Conservation (phyloP, 805 yeast genomes). For the Ogataea pini region DNA sequence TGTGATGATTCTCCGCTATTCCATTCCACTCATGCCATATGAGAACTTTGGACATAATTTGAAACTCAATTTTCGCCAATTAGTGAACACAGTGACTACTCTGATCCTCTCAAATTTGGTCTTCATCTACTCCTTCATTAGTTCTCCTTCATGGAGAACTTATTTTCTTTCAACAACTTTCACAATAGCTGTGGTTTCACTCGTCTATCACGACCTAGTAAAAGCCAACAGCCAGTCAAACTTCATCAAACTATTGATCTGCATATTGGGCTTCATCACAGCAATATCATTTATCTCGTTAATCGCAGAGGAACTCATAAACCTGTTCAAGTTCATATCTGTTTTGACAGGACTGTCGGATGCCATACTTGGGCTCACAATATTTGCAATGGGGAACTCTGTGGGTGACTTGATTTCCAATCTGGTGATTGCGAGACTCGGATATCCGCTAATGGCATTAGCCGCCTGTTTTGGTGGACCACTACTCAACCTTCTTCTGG, state of each 20-base stretch:
- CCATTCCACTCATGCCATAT: slow-evolving; percentile 28
- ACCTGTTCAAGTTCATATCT: slow-evolving; percentile 60
- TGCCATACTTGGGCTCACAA: slow-evolving; percentile 80
- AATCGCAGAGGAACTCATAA: slow-evolving; percentile 71
- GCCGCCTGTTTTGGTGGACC: slow-evolving; percentile 97
- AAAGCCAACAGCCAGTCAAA: slow-evolving; percentile 23
- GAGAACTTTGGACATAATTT: slow-evolving; percentile 24
- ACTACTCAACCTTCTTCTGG: slow-evolving; percentile 69
- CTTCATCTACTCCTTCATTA: slow-evolving; percentile 24
- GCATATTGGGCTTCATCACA: slow-evolving; percentile 62
- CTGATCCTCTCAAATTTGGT: slow-evolving; percentile 25
- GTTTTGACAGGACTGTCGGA: slow-evolving; percentile 63
- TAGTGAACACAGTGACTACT: slow-evolving; percentile 22
- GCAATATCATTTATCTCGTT: slow-evolving; percentile 69
- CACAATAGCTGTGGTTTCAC: slow-evolving; percentile 1
- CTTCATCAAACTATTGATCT: slow-evolving; percentile 26
- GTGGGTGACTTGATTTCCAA: slow-evolving; percentile 88
- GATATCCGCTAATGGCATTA: slow-evolving; percentile 87
- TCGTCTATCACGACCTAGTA: slow-evolving; percentile 24
- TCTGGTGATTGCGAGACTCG: slow-evolving; percentile 74
- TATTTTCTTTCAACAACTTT: slow-evolving; percentile 12
- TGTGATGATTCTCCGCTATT: slow-evolving; percentile 18
- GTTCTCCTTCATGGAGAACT: slow-evolving; percentile 15
- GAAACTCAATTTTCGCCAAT: slow-evolving; percentile 23
- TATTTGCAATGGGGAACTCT: slow-evolving; percentile 92